Evolutionary conservation across 371 early-diverging fungal genomes (phyloP).

Genomic region (Mortierella sp.): DNA sequence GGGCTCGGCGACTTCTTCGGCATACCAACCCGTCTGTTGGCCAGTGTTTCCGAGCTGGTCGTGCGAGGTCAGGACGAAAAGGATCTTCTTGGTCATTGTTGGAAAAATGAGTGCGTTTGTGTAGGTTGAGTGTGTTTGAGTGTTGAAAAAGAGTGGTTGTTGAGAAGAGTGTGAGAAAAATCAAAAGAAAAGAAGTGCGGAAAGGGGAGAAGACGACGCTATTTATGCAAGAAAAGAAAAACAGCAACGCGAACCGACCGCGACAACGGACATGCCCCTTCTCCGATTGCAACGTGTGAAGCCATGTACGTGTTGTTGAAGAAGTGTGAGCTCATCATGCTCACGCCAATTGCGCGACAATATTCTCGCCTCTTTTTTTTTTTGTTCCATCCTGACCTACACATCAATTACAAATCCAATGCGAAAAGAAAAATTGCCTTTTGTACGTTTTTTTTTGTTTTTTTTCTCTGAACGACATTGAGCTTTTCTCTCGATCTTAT

Average conservation of each 20-base stretch:
- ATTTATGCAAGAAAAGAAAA: background rate
- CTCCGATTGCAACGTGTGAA: background rate
- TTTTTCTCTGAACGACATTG: too few relatives aligned
- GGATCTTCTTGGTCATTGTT: conserved; percentile 32
- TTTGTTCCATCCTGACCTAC: too few relatives aligned
- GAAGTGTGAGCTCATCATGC: too few relatives aligned
- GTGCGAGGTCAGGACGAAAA: conserved; percentile 46
- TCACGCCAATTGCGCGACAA: too few relatives aligned
- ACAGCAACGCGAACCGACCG: background rate
- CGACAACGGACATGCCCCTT: background rate
- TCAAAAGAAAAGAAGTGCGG: background rate
- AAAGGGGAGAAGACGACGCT: background rate
- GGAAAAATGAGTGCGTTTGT: background rate
- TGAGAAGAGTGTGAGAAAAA: background rate
- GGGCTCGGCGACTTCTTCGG: conserved; percentile 61
- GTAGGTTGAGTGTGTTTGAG: background rate
- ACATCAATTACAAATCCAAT: background rate
- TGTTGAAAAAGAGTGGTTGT: background rate
- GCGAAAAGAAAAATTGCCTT: too few relatives aligned
- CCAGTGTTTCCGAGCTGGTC: conserved; percentile 38
- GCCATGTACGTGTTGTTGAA: background rate
- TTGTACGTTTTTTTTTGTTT: too few relatives aligned
- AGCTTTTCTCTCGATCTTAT: too few relatives aligned
- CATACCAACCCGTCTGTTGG: conserved; percentile 43
- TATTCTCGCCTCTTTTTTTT: too few relatives aligned